Evolutionary conservation across 1,139 yeast species (phyloP).

Genomic region (Protomyces pachydermus): DNA sequence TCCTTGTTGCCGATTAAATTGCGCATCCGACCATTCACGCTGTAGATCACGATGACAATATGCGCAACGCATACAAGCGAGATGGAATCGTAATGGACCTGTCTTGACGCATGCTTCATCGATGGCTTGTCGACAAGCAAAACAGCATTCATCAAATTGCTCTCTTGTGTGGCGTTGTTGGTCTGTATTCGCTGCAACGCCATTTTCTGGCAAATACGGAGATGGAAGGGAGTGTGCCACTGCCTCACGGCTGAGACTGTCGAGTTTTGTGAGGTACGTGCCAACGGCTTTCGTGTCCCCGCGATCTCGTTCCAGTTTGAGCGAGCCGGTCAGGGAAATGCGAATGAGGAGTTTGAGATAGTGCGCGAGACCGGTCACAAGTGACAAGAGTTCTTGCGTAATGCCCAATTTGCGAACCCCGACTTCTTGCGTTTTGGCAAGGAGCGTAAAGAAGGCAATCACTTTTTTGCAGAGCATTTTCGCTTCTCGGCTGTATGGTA

Average conservation of each 20-base stretch:
- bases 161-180: not conserved
- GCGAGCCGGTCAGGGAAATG: constrained; percentile 30
- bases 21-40: constrained; percentile 43
- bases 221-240: constrained; percentile 12
- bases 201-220: not conserved
- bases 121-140: constrained; percentile 63
- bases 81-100: constrained; percentile 24
- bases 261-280: constrained; percentile 41
- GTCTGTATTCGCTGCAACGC: not conserved
- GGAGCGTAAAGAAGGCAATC: constrained; percentile 44
- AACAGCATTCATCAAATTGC: constrained; percentile 61
- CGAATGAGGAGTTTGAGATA: constrained; percentile 79
- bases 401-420: constrained; percentile 36
- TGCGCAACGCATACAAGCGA: constrained; percentile 28
- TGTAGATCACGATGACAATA: constrained; percentile 47
- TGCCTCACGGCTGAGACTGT: constrained; percentile 12
- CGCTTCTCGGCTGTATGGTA: constrained; percentile 64
- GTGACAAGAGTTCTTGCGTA: constrained; percentile 63
- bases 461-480: constrained; percentile 60
- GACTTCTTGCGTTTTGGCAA: constrained; percentile 36
- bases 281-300: constrained; percentile 48
- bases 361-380: constrained; percentile 90
- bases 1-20: constrained; percentile 43
- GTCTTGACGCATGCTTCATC: constrained; percentile 47
- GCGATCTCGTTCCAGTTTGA: constrained; percentile 28